These are phyloP conservation scores for Brettanomyces bruxellensis DNA, from an alignment of 805 yeast species.

Conservation along the genomic window DNA sequence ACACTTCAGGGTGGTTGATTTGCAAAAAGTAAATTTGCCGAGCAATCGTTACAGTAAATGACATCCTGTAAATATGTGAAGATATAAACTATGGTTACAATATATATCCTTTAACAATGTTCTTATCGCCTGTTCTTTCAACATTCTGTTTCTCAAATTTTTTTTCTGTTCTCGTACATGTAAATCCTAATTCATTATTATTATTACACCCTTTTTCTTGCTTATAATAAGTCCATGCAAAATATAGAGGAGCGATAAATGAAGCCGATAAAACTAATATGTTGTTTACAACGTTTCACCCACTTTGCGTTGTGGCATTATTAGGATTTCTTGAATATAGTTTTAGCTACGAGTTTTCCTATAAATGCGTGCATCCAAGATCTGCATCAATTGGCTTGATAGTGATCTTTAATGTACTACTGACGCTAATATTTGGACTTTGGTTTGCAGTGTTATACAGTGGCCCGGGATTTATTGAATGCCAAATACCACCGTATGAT, in stretches of 20 bases:
- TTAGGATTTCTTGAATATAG: constrained; percentile 21
- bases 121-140: too few relatives aligned
- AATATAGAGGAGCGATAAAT: too few relatives aligned
- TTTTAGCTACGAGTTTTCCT: constrained; percentile 21
- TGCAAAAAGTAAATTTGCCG: neutral
- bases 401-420: constrained; percentile 20
- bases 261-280: neutral
- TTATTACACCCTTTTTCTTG: too few relatives aligned
- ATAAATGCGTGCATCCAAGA: constrained; percentile 13
- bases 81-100: too few relatives aligned
- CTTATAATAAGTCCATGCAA: too few relatives aligned
- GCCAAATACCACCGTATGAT: constrained; percentile 28
- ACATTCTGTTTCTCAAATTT: too few relatives aligned
- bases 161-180: too few relatives aligned
- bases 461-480: constrained; percentile 53
- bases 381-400: constrained; percentile 25
- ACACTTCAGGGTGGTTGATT: neutral
- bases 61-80: too few relatives aligned
- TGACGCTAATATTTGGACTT: constrained; percentile 18
- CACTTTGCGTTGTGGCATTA: constrained; percentile 10
- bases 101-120: too few relatives aligned
- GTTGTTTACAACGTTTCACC: constrained; percentile 3
- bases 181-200: too few relatives aligned
- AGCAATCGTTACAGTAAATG: too few relatives aligned
- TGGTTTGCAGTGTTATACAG: constrained; percentile 37